Conservation (phyloP, 306 rosid species). For the Castanea mollissima region DNA sequence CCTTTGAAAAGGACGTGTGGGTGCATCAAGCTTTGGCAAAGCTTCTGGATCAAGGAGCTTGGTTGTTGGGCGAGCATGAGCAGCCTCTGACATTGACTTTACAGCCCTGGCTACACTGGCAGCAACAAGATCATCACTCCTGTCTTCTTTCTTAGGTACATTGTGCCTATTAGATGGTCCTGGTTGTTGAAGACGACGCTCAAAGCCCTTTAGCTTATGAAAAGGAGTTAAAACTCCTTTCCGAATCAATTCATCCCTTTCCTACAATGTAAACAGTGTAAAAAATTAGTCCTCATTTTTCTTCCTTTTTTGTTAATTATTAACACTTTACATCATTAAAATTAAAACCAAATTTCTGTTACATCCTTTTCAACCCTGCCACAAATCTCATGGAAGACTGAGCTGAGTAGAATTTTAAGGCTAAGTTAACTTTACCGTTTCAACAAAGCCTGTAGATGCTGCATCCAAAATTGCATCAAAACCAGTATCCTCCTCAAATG, state of each 20-base stretch:
- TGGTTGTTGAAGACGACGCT: conserved; percentile 67
- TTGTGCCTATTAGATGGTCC: conserved; percentile 48
- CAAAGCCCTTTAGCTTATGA: conserved; percentile 89
- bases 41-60: conserved; percentile 70
- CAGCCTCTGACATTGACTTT: conserved; percentile 68
- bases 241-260: conserved; percentile 87
- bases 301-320: conserved; percentile 7
- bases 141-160: conserved; percentile 36
- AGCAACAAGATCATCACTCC: conserved; percentile 44
- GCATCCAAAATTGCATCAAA: conserved; percentile 92
- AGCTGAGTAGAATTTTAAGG: conserved; percentile 1
- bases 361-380: background rate
- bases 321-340: background rate
- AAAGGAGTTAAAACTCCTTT: conserved; percentile 94
- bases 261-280: conserved; percentile 46
- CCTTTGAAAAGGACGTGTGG: conserved; percentile 75
- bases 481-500: conserved; percentile 75
- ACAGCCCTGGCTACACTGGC: conserved; percentile 71
- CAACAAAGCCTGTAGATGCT: conserved; percentile 87
- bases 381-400: conserved; percentile 6
- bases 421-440: conserved; percentile 68
- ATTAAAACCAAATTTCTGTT: background rate
- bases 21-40: conserved; percentile 82
- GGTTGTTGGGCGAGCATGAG: conserved; percentile 84
- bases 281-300: conserved; percentile 33